A percentile compares a stretch with the other conserved stretches of the same genome.
phyloP scores from a whole-genome alignment of 371 early-diverging fungal species.

The Rhizopus sp. region DNA sequence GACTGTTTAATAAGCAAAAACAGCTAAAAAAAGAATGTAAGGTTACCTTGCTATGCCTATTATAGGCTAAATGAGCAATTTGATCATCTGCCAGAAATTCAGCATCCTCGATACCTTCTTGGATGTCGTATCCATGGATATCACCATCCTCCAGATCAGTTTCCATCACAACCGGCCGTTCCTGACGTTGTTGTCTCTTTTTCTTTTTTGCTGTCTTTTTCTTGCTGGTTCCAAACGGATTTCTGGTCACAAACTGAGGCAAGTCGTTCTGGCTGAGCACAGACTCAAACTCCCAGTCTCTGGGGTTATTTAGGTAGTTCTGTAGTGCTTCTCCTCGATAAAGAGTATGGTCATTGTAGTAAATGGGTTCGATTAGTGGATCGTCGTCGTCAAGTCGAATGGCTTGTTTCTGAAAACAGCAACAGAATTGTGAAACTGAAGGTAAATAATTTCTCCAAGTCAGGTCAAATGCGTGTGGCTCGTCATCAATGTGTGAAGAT shows the following conservation, averaged over 20 bases:
- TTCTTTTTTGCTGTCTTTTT: slow-evolving; percentile 19
- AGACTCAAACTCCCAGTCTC: slow-evolving; percentile 37
- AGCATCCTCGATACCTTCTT: slow-evolving; percentile 31
- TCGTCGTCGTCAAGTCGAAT: slow-evolving; percentile 43
- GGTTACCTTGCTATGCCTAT: slow-evolving; percentile 17
- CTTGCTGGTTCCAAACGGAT: slow-evolving; percentile 39
- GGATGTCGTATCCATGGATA: slow-evolving; percentile 23
- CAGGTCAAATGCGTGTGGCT: slow-evolving; percentile 33
- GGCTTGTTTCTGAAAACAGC: slow-evolving; percentile 11
- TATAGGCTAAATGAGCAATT: slow-evolving; percentile 34
- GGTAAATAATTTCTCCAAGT: slow-evolving; percentile 53
- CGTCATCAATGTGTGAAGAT: background rate
- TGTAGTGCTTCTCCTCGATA: slow-evolving; percentile 30
- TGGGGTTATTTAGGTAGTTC: slow-evolving; percentile 25
- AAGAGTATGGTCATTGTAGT: slow-evolving; percentile 34
- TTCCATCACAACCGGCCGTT: slow-evolving; percentile 23
- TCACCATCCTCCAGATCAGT: slow-evolving; percentile 25
- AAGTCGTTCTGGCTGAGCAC: slow-evolving; percentile 17
- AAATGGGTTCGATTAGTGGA: slow-evolving; percentile 28
- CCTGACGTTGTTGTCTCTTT: slow-evolving; percentile 13
- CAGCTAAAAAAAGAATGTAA: background rate
- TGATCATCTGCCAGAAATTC: slow-evolving; percentile 49
- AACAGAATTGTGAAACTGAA: slow-evolving; percentile 29
- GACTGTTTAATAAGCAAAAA: background rate
- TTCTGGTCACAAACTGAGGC: slow-evolving; percentile 38